Evolutionary conservation across 169 alveolate genomes (phyloP).

Genomic region (Babesia ovata): DNA sequence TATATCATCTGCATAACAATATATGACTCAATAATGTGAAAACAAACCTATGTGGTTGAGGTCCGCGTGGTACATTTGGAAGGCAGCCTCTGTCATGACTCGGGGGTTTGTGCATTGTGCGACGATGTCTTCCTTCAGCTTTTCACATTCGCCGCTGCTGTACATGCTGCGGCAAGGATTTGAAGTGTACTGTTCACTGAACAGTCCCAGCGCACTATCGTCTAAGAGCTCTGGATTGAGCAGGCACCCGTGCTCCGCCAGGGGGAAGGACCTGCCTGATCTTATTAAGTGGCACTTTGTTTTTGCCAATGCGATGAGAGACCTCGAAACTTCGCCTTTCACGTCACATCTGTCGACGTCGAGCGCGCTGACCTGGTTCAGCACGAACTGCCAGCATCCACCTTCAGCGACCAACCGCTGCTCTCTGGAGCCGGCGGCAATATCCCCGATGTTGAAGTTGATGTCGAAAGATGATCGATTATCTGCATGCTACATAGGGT

Average conservation of each 20-base stretch:
- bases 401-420: constrained; percentile 61
- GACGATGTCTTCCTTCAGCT: constrained; percentile 74
- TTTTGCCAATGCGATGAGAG: constrained; percentile 79
- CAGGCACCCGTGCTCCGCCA: constrained; percentile 73
- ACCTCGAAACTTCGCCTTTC: constrained; percentile 76
- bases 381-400: constrained; percentile 76
- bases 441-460: constrained; percentile 14
- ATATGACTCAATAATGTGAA: too few relatives aligned
- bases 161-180: constrained; percentile 68
- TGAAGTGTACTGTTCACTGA: constrained; percentile 3
- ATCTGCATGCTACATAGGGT: too few relatives aligned
- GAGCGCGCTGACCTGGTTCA: constrained; percentile 70
- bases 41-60: constrained; percentile 73
- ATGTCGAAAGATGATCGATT: constrained; percentile 20
- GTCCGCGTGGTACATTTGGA: constrained; percentile 80
- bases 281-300: constrained; percentile 78
- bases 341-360: constrained; percentile 74
- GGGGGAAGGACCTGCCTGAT: constrained; percentile 75
- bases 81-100: constrained; percentile 79
- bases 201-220: constrained; percentile 41
- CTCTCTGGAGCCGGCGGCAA: constrained; percentile 12
- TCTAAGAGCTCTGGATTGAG: constrained; percentile 65
- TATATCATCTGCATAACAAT: constrained; percentile 67
- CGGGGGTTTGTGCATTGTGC: constrained; percentile 71
- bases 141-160: constrained; percentile 66